phyloP scores from a whole-genome alignment of 768 basidiomycete genomes.

The Kwoniella dejecticola region DNA sequence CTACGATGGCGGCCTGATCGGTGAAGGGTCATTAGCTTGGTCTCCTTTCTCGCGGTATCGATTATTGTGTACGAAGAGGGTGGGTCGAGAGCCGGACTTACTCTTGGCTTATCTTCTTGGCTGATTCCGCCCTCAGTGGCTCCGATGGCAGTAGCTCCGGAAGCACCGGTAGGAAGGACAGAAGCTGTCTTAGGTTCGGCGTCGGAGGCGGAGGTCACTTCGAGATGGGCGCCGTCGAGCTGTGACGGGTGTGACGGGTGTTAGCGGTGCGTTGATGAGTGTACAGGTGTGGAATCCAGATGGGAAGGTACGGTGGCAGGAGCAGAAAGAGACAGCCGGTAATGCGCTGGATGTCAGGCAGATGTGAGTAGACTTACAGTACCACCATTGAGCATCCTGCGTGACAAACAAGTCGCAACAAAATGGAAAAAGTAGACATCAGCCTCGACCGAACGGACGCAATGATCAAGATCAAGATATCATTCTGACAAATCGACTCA shows the following conservation, averaged over 20 bases:
- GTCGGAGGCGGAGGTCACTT: conserved; percentile 70
- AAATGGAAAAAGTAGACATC: not conserved
- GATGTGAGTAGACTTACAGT: conserved; percentile 41
- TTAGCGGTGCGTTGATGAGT: conserved; percentile 17
- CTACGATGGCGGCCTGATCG: conserved; percentile 65
- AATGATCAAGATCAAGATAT: no score
- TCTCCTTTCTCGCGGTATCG: not conserved
- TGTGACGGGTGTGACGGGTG: conserved; percentile 22
- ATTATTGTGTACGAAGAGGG: not conserved
- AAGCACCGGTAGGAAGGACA: conserved; percentile 47
- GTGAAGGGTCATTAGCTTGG: not conserved
- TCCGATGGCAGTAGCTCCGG: conserved; percentile 50
- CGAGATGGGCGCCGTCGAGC: conserved; percentile 71
- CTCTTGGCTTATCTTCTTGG: conserved; percentile 82
- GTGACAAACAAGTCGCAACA: conserved; percentile 33
- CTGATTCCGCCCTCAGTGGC: conserved; percentile 58
- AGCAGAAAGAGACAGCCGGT: conserved; percentile 1
- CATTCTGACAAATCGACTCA: no score
- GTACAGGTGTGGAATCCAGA: not conserved
- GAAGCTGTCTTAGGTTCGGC: conserved; percentile 44
- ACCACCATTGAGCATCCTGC: conserved; percentile 57
- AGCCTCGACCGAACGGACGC: no score
- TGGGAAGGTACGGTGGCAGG: no score
- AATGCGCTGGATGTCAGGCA: not conserved
- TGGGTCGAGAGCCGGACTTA: conserved; percentile 20